Evolutionary conservation across 495 filamentous ascomycete genomes (phyloP).

Genomic region (Penicillium simplicissimum): DNA sequence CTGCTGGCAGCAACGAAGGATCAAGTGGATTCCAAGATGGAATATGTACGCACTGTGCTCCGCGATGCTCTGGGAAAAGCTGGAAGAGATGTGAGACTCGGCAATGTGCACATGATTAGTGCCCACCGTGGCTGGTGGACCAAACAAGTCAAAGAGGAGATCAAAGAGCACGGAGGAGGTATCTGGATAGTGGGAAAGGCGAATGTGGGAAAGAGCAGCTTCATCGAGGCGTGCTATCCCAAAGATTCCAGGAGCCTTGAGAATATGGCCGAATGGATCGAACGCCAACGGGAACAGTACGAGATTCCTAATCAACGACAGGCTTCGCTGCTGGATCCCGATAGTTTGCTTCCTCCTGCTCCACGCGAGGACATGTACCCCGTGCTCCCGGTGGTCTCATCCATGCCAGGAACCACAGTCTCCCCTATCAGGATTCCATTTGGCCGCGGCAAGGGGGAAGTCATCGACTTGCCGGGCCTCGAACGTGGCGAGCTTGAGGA

Average conservation of each 20-base stretch:
- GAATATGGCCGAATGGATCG: constrained; percentile 38
- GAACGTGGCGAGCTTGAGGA: constrained; percentile 68
- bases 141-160: constrained; percentile 77
- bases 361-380: constrained; percentile 73
- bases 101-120: constrained; percentile 83
- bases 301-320: constrained; percentile 19
- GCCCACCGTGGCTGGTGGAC: constrained; percentile 88
- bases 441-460: constrained; percentile 78
- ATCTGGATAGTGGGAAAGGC: constrained; percentile 98
- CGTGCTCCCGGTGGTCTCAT: constrained; percentile 77
- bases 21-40: constrained; percentile 79
- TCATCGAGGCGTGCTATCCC: constrained; percentile 82
- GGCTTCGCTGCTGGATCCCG: constrained; percentile 22
- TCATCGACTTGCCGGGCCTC: constrained; percentile 93
- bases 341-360: constrained; percentile 68
- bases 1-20: constrained; percentile 76
- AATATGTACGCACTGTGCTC: constrained; percentile 72
- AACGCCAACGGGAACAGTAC: constrained; percentile 28
- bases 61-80: constrained; percentile 65
- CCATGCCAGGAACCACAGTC: constrained; percentile 89
- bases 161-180: constrained; percentile 75
- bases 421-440: constrained; percentile 90
- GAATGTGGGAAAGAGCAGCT: constrained; percentile 94
- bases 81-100: constrained; percentile 66
- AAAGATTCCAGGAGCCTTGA: constrained; percentile 64